A percentile compares a stretch with the other conserved stretches of the same genome.
Conservation (phyloP, 106 monocot genomes). For the Platanthera zijinensis region DNA sequence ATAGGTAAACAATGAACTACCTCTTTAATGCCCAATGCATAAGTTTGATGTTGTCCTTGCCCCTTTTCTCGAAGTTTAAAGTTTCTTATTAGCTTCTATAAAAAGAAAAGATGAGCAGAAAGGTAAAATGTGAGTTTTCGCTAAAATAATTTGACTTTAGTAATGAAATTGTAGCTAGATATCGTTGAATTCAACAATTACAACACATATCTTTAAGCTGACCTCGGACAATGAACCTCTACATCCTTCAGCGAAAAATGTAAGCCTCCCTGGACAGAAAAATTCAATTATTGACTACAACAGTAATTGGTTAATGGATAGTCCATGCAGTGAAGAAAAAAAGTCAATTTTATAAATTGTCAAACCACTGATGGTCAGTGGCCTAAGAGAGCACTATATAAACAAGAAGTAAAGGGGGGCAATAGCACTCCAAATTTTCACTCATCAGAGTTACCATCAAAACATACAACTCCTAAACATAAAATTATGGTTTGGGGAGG, state of each 20-base stretch:
- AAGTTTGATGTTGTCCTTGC: conserved; percentile 87
- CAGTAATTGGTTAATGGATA: not conserved
- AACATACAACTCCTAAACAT: too few relatives aligned
- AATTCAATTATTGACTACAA: conserved; percentile 2
- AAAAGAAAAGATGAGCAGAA: conserved; percentile 7
- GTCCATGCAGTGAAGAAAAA: not conserved
- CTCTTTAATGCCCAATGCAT: conserved; percentile 98
- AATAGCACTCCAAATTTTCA: too few relatives aligned
- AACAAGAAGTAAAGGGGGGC: too few relatives aligned
- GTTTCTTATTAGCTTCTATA: conserved; percentile 81
- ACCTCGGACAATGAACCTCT: conserved; percentile 99
- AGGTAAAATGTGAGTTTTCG: not conserved
- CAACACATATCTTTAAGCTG: conserved; percentile 3
- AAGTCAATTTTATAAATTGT: not conserved
- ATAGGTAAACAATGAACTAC: conserved; percentile 25
- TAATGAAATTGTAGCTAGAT: not conserved
- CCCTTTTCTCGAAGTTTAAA: conserved; percentile 74
- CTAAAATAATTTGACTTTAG: not conserved
- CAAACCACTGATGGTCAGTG: not conserved
- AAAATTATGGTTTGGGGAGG: too few relatives aligned
- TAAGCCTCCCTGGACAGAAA: conserved; percentile 68
- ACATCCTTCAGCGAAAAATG: conserved; percentile 97
- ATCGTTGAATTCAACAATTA: conserved; percentile 7
- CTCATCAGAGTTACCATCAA: too few relatives aligned
- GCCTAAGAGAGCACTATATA: too few relatives aligned